phyloP scores from a whole-genome alignment of 2,329 filamentous ascomycete species.

The Pseudogymnoascus sp. region DNA sequence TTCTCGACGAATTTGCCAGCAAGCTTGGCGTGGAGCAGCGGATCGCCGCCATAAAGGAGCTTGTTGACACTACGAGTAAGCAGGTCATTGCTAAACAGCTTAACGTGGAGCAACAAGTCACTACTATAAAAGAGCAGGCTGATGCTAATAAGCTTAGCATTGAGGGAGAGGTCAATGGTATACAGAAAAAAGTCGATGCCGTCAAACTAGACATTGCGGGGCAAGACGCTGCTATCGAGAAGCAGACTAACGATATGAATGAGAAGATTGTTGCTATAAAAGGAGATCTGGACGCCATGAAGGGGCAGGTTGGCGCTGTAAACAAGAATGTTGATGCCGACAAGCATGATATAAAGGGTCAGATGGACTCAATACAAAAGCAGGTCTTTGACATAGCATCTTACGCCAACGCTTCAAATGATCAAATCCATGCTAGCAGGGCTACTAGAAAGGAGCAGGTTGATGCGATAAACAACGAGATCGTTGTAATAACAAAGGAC shows the following conservation, averaged over 20 bases:
- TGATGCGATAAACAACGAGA: not conserved
- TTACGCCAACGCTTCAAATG: not conserved
- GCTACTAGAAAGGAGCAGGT: not conserved
- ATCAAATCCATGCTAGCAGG: not conserved
- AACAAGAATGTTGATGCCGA: not conserved
- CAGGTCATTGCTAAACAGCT: not conserved
- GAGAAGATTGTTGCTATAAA: too few species aligned
- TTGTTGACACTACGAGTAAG: not conserved
- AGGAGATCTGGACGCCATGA: not conserved
- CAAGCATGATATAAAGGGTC: not conserved
- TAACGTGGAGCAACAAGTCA: not conserved
- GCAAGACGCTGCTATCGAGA: not conserved
- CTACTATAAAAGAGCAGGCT: not conserved
- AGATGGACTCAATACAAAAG: not conserved
- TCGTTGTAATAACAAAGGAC: too few species aligned
- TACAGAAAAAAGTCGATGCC: not conserved
- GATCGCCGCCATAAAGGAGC: not conserved
- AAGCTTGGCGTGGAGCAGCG: not conserved
- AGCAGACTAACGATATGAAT: too few species aligned
- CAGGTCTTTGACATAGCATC: not conserved
- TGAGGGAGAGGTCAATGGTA: not conserved
- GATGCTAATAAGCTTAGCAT: not conserved
- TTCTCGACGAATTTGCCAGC: not conserved
- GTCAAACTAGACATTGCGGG: not conserved
- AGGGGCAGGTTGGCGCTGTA: not conserved